Evolutionary conservation across 306 rosid species (phyloP).

Genomic region (Cucumis hystrix): DNA sequence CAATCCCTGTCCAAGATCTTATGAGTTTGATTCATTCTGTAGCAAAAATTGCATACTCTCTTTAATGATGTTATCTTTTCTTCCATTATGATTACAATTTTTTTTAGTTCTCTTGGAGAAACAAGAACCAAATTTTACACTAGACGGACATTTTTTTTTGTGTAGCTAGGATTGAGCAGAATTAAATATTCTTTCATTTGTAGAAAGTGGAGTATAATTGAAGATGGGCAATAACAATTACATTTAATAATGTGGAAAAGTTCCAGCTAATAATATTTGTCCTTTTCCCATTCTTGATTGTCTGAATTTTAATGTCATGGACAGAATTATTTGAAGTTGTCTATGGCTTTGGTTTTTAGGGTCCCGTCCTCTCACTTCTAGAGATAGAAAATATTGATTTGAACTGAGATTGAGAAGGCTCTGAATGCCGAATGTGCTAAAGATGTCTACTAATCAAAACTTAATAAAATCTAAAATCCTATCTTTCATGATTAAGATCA

Average conservation of each 20-base stretch:
- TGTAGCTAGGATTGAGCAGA: neutral
- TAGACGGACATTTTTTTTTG: neutral
- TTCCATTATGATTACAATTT: neutral
- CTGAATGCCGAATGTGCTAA: neutral
- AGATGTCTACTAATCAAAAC: neutral
- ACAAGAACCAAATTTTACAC: neutral
- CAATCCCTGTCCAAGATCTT: slow-evolving; percentile 40
- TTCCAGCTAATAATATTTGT: neutral
- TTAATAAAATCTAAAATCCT: neutral
- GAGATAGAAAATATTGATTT: neutral
- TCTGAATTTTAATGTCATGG: neutral
- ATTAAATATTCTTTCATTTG: neutral
- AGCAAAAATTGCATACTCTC: neutral
- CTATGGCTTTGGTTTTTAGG: neutral
- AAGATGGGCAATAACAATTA: neutral
- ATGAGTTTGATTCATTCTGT: neutral
- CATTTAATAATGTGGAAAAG: neutral
- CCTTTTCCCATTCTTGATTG: neutral
- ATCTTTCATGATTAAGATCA: neutral
- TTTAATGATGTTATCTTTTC: neutral
- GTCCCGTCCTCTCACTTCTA: neutral
- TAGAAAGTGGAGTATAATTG: neutral
- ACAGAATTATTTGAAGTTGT: neutral
- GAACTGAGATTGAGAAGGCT: neutral
- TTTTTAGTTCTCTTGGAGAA: neutral